A percentile compares a stretch with the other conserved stretches of the same genome.
These are phyloP conservation scores for Dendrostoma leiphaemia DNA, from an alignment of 2,329 filamentous ascomycete species.

Conservation along the genomic window DNA sequence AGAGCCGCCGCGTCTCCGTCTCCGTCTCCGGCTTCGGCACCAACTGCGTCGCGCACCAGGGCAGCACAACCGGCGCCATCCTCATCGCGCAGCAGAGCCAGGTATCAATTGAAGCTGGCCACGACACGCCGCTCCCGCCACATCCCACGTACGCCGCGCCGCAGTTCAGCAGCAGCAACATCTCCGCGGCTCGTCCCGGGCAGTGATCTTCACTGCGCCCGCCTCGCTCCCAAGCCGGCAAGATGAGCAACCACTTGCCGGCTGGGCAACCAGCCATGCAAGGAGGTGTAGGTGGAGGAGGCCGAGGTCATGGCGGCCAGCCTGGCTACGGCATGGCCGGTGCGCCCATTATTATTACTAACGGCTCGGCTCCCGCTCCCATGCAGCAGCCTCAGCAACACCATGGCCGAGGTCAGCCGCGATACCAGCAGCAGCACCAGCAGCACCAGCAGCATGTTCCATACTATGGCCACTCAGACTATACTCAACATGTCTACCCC, in stretches of 20 bases:
- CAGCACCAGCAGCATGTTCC: too few species aligned
- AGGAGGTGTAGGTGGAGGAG: conserved; percentile 28
- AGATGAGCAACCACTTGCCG: conserved; percentile 76
- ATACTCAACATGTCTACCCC: conserved; percentile 45
- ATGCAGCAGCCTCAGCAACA: conserved; percentile 5
- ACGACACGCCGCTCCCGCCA: not conserved
- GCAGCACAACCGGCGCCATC: not conserved
- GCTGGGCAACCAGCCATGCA: conserved; percentile 64
- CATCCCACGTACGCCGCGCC: not conserved
- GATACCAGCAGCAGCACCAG: conserved; percentile 30
- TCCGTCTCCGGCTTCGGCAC: not conserved
- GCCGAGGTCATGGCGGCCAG: conserved; percentile 10
- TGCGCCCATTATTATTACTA: conserved; percentile 19
- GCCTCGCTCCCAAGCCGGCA: conserved; percentile 60
- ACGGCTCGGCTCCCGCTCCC: conserved; percentile 9
- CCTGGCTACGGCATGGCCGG: conserved; percentile 14
- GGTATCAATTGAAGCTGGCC: not conserved
- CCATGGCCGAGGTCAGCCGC: conserved; percentile 22
- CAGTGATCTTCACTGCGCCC: conserved; percentile 31
- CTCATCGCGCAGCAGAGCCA: not conserved
- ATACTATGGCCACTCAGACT: conserved; percentile 35
- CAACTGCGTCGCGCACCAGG: not conserved
- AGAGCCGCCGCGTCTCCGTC: not conserved
- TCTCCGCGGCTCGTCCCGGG: conserved; percentile 6
- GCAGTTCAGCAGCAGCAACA: conserved; percentile 10